phyloP scores from a whole-genome alignment of 441 rosid species.

The Manihot esculenta region DNA sequence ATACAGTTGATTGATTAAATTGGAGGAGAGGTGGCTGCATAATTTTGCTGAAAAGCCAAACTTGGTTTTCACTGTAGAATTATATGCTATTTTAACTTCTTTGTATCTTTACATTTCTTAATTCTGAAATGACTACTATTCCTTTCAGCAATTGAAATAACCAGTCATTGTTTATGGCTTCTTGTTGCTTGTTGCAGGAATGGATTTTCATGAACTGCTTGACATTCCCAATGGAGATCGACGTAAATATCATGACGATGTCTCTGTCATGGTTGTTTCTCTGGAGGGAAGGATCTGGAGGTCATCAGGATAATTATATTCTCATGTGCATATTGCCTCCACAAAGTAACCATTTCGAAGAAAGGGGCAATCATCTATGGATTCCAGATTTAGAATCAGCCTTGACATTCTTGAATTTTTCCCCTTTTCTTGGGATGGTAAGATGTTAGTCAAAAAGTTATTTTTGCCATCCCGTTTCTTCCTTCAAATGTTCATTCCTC shows the following conservation, averaged over 20 bases:
- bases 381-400: constrained; percentile 31
- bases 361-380: constrained; percentile 37
- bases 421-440: background rate
- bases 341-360: constrained; percentile 32
- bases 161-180: constrained; percentile 8
- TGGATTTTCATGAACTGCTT: constrained; percentile 90
- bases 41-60: background rate
- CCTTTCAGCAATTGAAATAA: background rate
- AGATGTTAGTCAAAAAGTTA: background rate
- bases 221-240: constrained; percentile 92
- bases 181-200: constrained; percentile 50
- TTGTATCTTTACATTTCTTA: background rate
- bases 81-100: background rate
- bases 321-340: constrained; percentile 25
- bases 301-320: constrained; percentile 68
- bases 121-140: background rate
- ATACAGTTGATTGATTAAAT: background rate
- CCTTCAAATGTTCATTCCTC: background rate
- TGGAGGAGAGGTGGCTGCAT: background rate
- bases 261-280: constrained; percentile 95
- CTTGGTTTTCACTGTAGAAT: background rate
- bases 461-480: background rate
- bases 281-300: constrained; percentile 97
- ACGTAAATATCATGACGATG: constrained; percentile 94
- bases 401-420: constrained; percentile 17